A percentile compares a stretch with the other conserved stretches of the same genome.
Conservation (phyloP, 192 early-diverging fungal species). For the Backusella parvicylindrica region DNA sequence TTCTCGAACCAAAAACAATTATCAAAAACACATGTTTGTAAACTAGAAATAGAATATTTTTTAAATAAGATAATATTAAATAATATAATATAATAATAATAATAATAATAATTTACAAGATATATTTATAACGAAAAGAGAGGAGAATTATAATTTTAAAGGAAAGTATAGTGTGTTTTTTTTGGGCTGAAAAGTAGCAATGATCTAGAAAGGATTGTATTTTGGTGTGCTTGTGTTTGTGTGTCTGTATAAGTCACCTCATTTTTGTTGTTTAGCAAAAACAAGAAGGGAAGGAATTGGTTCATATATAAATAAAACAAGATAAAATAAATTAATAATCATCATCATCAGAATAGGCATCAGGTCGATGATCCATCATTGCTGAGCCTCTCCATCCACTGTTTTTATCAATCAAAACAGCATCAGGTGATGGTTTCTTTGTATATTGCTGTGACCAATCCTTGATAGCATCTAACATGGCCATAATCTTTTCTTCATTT, state of each 20-base stretch:
- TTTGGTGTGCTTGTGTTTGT: neutral
- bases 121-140: neutral
- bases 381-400: constrained; percentile 11
- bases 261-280: neutral
- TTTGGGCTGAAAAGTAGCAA: neutral
- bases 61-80: neutral
- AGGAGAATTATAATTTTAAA: neutral
- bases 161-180: neutral
- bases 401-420: constrained; percentile 3
- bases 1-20: neutral
- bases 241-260: neutral
- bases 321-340: neutral
- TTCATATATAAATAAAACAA: neutral
- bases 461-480: constrained; percentile 24
- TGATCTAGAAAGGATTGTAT: neutral
- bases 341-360: neutral
- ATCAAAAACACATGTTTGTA: neutral
- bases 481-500: constrained; percentile 29
- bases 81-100: neutral
- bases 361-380: neutral
- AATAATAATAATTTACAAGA: neutral
- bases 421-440: neutral
- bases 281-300: neutral
- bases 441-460: constrained; percentile 10
- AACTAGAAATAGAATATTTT: neutral